These are phyloP conservation scores for Chaetomiaceae sp. DNA, from an alignment of 2,329 filamentous ascomycete species.

Conservation along the genomic window DNA sequence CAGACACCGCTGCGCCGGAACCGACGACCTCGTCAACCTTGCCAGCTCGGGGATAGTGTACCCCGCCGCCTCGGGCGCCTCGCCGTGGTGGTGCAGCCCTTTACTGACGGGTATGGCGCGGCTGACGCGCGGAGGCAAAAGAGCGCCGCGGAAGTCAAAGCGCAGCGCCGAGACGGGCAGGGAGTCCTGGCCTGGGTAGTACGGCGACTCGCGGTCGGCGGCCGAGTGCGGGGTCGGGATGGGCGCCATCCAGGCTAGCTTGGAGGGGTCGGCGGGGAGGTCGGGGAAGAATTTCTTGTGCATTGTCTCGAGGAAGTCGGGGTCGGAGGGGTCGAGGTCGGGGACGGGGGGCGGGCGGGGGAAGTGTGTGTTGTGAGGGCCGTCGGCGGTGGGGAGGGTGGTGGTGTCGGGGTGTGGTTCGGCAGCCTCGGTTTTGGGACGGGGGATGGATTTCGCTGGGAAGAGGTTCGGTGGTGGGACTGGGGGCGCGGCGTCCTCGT, in stretches of 20 bases:
- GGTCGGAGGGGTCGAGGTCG: conserved; percentile 77
- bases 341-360: conserved; percentile 52
- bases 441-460: conserved; percentile 23
- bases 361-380: conserved; percentile 53
- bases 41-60: conserved; percentile 89
- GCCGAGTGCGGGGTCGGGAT: conserved; percentile 59
- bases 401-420: conserved; percentile 24
- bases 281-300: conserved; percentile 92
- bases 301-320: conserved; percentile 76
- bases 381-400: conserved; percentile 32
- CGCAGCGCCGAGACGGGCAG: conserved; percentile 74
- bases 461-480: conserved; percentile 41
- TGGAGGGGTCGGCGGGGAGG: conserved; percentile 76
- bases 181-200: conserved; percentile 70
- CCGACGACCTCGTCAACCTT: conserved; percentile 71
- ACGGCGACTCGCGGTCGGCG: conserved; percentile 67
- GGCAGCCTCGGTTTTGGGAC: conserved; percentile 5
- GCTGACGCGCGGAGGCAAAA: conserved; percentile 73
- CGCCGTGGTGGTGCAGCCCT: conserved; percentile 89
- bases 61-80: conserved; percentile 87
- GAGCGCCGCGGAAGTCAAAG: conserved; percentile 79
- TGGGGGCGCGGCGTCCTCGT: conserved; percentile 41
- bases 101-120: conserved; percentile 69
- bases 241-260: conserved; percentile 85
- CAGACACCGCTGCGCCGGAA: conserved; percentile 83